Evolutionary conservation across 2,329 filamentous ascomycete genomes (phyloP), one percentile per base, ranked within the genome.

Genomic region (Pezicula rhizophila): DNA sequence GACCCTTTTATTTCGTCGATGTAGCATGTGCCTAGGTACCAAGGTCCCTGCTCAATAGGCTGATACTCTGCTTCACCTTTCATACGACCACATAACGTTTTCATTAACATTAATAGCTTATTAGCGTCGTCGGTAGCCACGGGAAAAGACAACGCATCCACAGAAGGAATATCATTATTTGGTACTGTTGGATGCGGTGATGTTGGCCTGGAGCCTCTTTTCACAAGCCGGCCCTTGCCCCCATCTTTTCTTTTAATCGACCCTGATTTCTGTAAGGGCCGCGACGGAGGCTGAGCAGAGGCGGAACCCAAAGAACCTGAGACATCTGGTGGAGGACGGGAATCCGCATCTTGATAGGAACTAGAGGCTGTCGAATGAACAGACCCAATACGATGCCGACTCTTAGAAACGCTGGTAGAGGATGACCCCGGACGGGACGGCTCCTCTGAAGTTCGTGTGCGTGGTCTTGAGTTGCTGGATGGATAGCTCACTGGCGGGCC

Each of bases 1-100:
- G 81, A 83, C 2, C 86, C 87, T 50, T 78, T 80, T 42, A 88
- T 84, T 50, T 89, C 85, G 52, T 91, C 84, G 53, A 93, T 88
- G 61, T 84, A 89, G 62, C 84, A 87, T 53, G 85, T 79, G n/a
- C 87, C 87, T 31, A 74, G 67, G 49, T 77, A 75, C 88, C 88
- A 93, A 1, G 76, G 72, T 14, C 76, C 80, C 20, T 72, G 71
- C 12, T 75, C 72, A 34, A 81, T 79, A 39, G 74, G 74, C 58
- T 85, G 80, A 62, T 88, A 92, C 54, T 88, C 84, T 26, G 90
- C 74, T 56, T 85, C 82, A 48, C 88, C 88, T 59, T 82, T 83
- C 87, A 92, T 93, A 56, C 83, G 79, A 25, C 89, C 88, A 60
- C 84, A 86, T 6, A 89, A 71, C 20, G 78, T 83, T 64, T 84